These are phyloP conservation scores for Macaranga tanarius DNA, from an alignment of 441 rosid genomes.

Conservation along the genomic window DNA sequence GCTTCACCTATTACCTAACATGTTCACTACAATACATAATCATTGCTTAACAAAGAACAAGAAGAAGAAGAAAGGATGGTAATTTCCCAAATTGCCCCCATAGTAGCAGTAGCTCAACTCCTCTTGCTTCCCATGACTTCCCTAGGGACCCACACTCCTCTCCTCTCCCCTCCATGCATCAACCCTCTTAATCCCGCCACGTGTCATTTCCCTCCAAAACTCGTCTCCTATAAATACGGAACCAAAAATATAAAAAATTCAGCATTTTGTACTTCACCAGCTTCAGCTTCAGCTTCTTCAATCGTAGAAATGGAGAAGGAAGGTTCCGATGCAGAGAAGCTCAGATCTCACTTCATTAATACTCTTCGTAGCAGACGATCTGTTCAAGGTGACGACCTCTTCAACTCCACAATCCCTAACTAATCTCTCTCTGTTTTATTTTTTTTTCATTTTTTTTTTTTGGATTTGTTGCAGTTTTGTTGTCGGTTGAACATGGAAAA, in stretches of 20 bases:
- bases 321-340: slow-evolving; percentile 22
- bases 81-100: neutral
- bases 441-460: neutral
- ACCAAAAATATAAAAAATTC: neutral
- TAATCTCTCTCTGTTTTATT: neutral
- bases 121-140: neutral
- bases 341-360: slow-evolving; percentile 55
- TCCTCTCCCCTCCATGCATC: slow-evolving; percentile 3
- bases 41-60: neutral
- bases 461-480: slow-evolving; percentile 44
- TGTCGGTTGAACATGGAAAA: slow-evolving; percentile 47
- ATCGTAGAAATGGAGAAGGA: slow-evolving; percentile 2
- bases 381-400: slow-evolving; percentile 34
- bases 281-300: neutral
- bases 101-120: neutral
- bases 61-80: neutral
- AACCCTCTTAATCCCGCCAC: slow-evolving; percentile 3
- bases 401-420: neutral
- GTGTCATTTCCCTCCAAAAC: slow-evolving; percentile 25
- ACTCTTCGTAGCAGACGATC: slow-evolving; percentile 57
- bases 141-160: neutral
- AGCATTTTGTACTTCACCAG: too few relatives aligned
- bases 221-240: slow-evolving; percentile 18
- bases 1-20: too few relatives aligned
- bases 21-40: too few relatives aligned